A percentile compares a stretch with the other conserved stretches of the same genome.
These are phyloP conservation scores for Metarhizium anisopliae DNA, from an alignment of 2,329 filamentous ascomycete genomes.

Conservation along the genomic window DNA sequence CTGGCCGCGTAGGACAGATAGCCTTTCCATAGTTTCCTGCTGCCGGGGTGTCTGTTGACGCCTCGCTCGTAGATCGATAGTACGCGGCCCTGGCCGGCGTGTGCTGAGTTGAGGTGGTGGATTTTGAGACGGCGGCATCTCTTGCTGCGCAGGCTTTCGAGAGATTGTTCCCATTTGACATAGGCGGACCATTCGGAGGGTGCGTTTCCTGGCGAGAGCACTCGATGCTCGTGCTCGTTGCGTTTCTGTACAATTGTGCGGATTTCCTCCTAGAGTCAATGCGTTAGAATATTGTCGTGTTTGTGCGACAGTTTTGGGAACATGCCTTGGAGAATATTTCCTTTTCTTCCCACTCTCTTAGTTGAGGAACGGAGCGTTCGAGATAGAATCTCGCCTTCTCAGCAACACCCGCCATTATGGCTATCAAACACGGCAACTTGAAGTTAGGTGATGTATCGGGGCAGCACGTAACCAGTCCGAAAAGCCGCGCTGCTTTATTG, in stretches of 20 bases:
- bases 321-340: constrained; percentile 75
- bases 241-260: constrained; percentile 79
- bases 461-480: too few relatives aligned
- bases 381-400: constrained; percentile 95
- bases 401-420: constrained; percentile 68
- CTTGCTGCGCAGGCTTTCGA: constrained; percentile 72
- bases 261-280: constrained; percentile 65
- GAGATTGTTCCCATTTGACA: constrained; percentile 59
- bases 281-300: neutral
- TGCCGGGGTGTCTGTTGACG: constrained; percentile 75
- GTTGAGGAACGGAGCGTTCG: constrained; percentile 83
- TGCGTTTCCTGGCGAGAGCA: constrained; percentile 71
- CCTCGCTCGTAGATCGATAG: constrained; percentile 85
- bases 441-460: too few relatives aligned
- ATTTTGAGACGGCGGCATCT: constrained; percentile 74
- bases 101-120: constrained; percentile 52
- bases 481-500: too few relatives aligned
- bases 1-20: constrained; percentile 76
- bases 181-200: constrained; percentile 79
- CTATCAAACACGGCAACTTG: neutral
- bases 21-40: constrained; percentile 75
- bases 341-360: constrained; percentile 87
- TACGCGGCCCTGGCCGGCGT: constrained; percentile 71
- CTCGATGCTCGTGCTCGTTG: constrained; percentile 85
- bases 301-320: constrained; percentile 4